A percentile compares a stretch with the other conserved stretches of the same genome.
Evolutionary conservation across 31 red algal species (phyloP).

Genomic region (Odonthalia washingtoniensis): DNA sequence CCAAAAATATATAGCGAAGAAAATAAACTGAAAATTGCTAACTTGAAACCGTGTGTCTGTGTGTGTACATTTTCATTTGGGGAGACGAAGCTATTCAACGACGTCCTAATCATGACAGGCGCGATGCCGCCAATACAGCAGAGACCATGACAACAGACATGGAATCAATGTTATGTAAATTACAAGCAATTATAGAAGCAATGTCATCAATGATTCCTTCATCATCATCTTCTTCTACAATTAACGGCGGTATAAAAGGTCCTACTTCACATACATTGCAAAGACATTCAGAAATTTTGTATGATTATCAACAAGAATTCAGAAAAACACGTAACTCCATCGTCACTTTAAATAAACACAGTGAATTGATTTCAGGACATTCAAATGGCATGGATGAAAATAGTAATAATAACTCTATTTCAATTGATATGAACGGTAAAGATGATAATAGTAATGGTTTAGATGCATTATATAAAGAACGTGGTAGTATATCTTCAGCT

Average conservation of each 20-base stretch:
- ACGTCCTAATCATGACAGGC: not conserved
- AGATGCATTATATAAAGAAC: slow-evolving; percentile 67
- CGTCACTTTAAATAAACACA: slow-evolving; percentile 32
- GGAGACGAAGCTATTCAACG: slow-evolving; percentile 77
- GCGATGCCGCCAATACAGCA: slow-evolving; percentile 41
- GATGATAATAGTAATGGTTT: not conserved
- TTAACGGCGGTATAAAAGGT: slow-evolving; percentile 1
- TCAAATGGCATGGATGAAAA: no score
- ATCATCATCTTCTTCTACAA: not conserved
- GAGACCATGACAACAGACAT: slow-evolving; percentile 77
- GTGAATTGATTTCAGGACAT: slow-evolving; percentile 68
- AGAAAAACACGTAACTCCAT: slow-evolving; percentile 65
- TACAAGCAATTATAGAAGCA: slow-evolving; percentile 60
- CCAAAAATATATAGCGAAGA: not conserved
- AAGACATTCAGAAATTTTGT: slow-evolving; percentile 91
- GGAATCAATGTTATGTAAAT: slow-evolving; percentile 67
- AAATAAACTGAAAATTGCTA: no score
- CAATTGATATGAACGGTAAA: not conserved
- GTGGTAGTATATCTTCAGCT: slow-evolving; percentile 54
- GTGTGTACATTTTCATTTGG: no score
- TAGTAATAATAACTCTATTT: not conserved
- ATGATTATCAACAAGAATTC: slow-evolving; percentile 93
- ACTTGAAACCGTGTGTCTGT: no score
- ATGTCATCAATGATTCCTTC: slow-evolving; percentile 31
- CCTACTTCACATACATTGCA: slow-evolving; percentile 65